These are phyloP conservation scores for Fusarium illudens DNA, from an alignment of 2,329 filamentous ascomycete genomes.

Conservation along the genomic window DNA sequence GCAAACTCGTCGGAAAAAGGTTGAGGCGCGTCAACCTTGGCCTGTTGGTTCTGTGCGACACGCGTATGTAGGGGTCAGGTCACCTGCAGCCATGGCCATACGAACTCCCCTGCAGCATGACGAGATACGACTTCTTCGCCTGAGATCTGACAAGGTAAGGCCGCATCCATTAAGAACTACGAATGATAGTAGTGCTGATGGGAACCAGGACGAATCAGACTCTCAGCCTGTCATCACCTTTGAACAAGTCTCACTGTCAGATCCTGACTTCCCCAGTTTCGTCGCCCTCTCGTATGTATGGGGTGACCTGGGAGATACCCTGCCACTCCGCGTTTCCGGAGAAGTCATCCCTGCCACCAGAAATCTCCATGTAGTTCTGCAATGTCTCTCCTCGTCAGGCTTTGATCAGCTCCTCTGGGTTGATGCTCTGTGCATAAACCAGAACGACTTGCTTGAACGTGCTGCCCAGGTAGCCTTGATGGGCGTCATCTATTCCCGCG, in stretches of 20 bases:
- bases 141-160: neutral
- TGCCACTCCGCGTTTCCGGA: neutral
- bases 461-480: constrained; percentile 10
- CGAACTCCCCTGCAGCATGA: neutral
- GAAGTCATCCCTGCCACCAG: constrained; percentile 1
- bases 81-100: neutral
- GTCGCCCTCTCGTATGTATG: constrained; percentile 14
- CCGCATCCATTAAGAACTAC: neutral
- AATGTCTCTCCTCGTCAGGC: neutral
- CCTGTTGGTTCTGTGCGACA: neutral
- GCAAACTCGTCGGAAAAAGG: neutral
- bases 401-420: constrained; percentile 2
- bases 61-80: neutral
- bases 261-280: neutral
- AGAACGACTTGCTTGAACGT: constrained; percentile 8
- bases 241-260: neutral
- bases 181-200: neutral
- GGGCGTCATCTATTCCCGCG: constrained; percentile 14
- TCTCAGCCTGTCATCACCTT: neutral
- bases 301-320: neutral
- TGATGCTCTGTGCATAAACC: constrained; percentile 17
- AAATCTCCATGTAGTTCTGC: constrained; percentile 1
- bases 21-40: neutral
- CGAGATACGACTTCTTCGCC: neutral
- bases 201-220: neutral